A percentile compares a stretch with the other conserved stretches of the same genome.
Conservation (phyloP, 192 early-diverging fungal species). For the Umbelopsis ramanniana region DNA sequence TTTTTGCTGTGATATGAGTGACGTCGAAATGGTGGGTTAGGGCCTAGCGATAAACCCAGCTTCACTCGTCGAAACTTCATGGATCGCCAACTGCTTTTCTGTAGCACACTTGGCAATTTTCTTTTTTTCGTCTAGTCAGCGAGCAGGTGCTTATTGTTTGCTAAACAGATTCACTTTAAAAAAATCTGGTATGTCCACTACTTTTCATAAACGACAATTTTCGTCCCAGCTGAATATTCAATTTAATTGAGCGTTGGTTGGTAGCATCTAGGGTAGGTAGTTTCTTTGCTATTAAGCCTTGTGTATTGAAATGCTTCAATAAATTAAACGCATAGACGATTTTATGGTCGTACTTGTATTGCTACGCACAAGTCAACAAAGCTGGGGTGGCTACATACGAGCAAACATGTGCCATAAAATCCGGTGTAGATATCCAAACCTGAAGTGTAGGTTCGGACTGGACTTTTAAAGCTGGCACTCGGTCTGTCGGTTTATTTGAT, state of each 20-base stretch:
- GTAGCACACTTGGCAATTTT: neutral
- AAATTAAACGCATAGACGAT: too few species aligned
- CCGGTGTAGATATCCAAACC: too few species aligned
- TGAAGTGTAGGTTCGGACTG: neutral
- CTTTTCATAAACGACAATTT: too few species aligned
- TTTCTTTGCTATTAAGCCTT: too few species aligned
- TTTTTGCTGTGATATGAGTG: neutral
- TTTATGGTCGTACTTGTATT: too few species aligned
- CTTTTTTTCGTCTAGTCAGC: neutral
- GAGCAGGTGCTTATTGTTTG: neutral
- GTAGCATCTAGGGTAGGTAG: too few species aligned
- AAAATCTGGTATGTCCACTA: neutral
- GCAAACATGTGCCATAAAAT: neutral
- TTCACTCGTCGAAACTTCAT: neutral
- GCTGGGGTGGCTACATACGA: neutral
- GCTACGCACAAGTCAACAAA: too few species aligned
- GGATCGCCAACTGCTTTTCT: neutral
- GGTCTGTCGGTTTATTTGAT: neutral
- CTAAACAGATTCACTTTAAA: neutral
- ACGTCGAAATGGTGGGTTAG: conserved; percentile 5
- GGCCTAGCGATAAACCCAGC: neutral
- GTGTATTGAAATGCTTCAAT: too few species aligned
- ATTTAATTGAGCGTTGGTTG: too few species aligned
- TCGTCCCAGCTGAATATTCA: too few species aligned
- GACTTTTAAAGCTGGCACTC: neutral